Evolutionary conservation across 1,284 basidiomycete species (phyloP).

Genomic region (Mycena citricolor): DNA sequence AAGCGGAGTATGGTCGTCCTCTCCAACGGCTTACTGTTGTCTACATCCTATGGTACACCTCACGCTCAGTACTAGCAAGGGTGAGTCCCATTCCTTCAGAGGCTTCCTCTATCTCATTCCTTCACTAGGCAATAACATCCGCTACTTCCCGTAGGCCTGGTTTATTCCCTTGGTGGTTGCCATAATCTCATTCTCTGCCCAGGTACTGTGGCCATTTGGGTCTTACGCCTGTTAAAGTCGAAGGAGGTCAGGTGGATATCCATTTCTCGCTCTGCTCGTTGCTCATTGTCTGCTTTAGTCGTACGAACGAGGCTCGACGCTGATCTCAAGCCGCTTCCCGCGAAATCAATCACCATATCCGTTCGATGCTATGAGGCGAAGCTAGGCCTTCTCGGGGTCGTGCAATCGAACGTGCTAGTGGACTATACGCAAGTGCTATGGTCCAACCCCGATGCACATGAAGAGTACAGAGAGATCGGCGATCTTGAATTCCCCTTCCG

Average conservation of each 20-base stretch:
- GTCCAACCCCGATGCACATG: constrained; percentile 55
- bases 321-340: constrained; percentile 63
- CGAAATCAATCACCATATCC: constrained; percentile 63
- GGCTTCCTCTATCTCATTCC: constrained; percentile 23
- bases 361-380: constrained; percentile 79
- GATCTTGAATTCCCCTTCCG: constrained; percentile 70
- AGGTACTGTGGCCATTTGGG: constrained; percentile 69
- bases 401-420: constrained; percentile 62
- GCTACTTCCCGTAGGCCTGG: constrained; percentile 79
- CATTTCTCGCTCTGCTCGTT: constrained; percentile 13
- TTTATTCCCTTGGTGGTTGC: too few species aligned
- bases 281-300: constrained; percentile 37
- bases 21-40: too few species aligned
- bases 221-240: constrained; percentile 73
- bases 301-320: constrained; percentile 70
- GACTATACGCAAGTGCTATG: constrained; percentile 67
- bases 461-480: constrained; percentile 54
- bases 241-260: constrained; percentile 57
- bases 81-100: too few species aligned
- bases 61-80: constrained; percentile 54
- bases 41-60: constrained; percentile 62
- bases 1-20: too few species aligned
- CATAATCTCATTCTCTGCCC: too few species aligned
- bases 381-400: constrained; percentile 53
- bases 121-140: constrained; percentile 62